Evolutionary conservation across 1,284 basidiomycete genomes (phyloP).

Genomic region (Fomitopsis betulina): DNA sequence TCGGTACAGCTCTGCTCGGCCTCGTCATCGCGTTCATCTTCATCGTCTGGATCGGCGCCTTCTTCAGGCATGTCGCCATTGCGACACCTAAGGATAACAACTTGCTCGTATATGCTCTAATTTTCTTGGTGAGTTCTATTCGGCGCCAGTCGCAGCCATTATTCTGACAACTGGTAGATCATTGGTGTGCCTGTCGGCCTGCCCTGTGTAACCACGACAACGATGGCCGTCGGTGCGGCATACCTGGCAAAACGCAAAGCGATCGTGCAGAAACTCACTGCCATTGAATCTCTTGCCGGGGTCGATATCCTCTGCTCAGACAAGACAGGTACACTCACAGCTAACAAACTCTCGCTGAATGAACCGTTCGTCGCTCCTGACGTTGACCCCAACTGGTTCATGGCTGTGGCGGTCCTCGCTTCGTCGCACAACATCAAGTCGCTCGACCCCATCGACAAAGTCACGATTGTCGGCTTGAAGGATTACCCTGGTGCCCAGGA

Average conservation of each 20-base stretch:
- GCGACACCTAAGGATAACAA: constrained; percentile 7
- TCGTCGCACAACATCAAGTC: constrained; percentile 10
- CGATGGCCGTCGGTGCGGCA: constrained; percentile 10
- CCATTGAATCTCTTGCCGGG: constrained; percentile 50
- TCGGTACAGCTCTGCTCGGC: constrained; percentile 4
- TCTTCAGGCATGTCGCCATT: constrained; percentile 8
- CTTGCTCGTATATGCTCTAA: constrained; percentile 8
- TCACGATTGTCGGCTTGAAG: constrained; percentile 8
- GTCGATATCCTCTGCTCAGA: constrained; percentile 55
- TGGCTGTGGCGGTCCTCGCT: constrained; percentile 8
- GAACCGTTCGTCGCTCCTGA: constrained; percentile 7
- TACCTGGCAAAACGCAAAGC: constrained; percentile 43
- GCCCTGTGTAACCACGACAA: constrained; percentile 9
- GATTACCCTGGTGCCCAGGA: constrained; percentile 9
- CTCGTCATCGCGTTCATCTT: constrained; percentile 9
- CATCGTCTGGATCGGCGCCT: constrained; percentile 9
- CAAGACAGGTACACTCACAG: constrained; percentile 53
- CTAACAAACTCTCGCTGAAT: constrained; percentile 41
- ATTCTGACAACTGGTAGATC: not conserved
- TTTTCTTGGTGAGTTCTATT: constrained; percentile 6
- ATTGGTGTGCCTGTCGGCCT: constrained; percentile 11
- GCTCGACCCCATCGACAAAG: constrained; percentile 9
- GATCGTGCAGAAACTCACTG: constrained; percentile 55
- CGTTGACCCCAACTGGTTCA: constrained; percentile 8
- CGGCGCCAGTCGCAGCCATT: too few relatives aligned